Conservation (phyloP, 106 monocot species). For the Dioscorea alata region DNA sequence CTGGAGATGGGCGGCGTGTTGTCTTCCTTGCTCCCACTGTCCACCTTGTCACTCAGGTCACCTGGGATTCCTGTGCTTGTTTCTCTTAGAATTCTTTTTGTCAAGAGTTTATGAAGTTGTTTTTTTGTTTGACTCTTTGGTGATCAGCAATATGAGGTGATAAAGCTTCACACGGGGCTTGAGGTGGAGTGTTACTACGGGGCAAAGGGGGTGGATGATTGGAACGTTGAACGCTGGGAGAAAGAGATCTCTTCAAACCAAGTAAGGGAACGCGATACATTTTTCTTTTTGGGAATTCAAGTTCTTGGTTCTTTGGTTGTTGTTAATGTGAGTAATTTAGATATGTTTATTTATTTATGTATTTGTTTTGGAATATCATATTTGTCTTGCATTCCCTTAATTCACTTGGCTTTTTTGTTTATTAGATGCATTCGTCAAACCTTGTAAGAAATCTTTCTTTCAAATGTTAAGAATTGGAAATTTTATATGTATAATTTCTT, state of each 20-base stretch:
- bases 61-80: background rate
- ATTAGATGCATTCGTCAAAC: background rate
- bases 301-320: too few species aligned
- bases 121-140: background rate
- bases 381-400: background rate
- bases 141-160: conserved; percentile 70
- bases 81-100: background rate
- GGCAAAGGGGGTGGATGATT: conserved; percentile 61
- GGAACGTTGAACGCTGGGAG: conserved; percentile 60
- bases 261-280: conserved; percentile 5
- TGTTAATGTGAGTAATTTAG: background rate
- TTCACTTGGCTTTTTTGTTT: background rate
- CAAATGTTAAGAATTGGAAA: background rate
- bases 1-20: conserved; percentile 24
- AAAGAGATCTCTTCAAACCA: conserved; percentile 44
- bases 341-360: background rate
- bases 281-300: background rate
- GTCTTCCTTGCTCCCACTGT: conserved; percentile 91
- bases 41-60: conserved; percentile 71
- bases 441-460: background rate
- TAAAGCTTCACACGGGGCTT: conserved; percentile 44
- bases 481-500: too few species aligned
- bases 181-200: conserved; percentile 50
- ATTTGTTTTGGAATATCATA: background rate
- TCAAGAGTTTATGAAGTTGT: background rate